phyloP scores from a whole-genome alignment of 2,329 filamentous ascomycete species.

The Xylaria sp. region DNA sequence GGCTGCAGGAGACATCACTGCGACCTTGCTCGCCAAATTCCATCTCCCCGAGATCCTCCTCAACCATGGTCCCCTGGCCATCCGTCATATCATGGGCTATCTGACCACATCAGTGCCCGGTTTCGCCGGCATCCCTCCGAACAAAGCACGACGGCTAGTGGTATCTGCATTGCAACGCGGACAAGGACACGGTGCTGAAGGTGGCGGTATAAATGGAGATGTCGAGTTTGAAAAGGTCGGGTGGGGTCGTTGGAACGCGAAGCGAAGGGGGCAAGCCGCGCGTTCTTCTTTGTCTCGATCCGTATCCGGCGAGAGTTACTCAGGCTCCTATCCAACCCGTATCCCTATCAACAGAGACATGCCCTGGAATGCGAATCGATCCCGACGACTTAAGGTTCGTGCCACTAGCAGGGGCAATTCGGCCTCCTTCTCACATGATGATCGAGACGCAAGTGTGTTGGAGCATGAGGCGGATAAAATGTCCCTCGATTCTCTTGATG shows the following conservation, averaged over 20 bases:
- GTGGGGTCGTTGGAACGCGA: slow-evolving; percentile 96
- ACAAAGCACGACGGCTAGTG: slow-evolving; percentile 89
- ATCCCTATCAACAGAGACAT: slow-evolving; percentile 66
- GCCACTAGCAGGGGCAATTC: slow-evolving; percentile 76
- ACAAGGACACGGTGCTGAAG: slow-evolving; percentile 63
- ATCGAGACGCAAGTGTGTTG: slow-evolving; percentile 73
- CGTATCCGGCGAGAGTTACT: slow-evolving; percentile 56
- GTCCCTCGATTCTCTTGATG: slow-evolving; percentile 80
- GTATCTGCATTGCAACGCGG: slow-evolving; percentile 89
- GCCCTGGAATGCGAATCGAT: slow-evolving; percentile 58
- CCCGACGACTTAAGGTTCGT: slow-evolving; percentile 61
- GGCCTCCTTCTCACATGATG: slow-evolving; percentile 79
- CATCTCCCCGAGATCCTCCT: slow-evolving; percentile 92
- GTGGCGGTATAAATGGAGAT: slow-evolving; percentile 72
- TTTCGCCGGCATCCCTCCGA: slow-evolving; percentile 87
- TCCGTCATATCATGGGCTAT: slow-evolving; percentile 95
- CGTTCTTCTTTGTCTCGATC: slow-evolving; percentile 56
- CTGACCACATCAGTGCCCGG: slow-evolving; percentile 93
- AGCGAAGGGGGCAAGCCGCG: slow-evolving; percentile 72
- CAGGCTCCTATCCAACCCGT: slow-evolving; percentile 58
- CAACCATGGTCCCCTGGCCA: slow-evolving; percentile 88
- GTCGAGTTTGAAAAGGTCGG: slow-evolving; percentile 94
- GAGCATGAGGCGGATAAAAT: slow-evolving; percentile 94
- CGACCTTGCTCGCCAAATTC: slow-evolving; percentile 85
- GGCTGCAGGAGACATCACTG: slow-evolving; percentile 83